phyloP scores from a whole-genome alignment of 371 early-diverging fungal species.

The Dichotomocladium elegans region DNA sequence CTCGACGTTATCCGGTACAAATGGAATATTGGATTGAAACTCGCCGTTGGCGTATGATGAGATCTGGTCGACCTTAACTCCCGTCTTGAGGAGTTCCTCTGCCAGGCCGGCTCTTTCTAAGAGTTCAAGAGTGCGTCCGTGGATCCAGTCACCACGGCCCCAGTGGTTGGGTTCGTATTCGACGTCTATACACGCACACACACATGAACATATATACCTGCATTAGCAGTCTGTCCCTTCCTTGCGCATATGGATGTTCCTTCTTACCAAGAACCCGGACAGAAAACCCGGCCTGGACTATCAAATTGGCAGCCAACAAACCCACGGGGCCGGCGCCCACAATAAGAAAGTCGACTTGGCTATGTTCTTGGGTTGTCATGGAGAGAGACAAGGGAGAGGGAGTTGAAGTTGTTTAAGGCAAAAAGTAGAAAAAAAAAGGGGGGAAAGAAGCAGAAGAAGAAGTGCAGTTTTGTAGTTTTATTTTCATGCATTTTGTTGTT shows the following conservation, averaged over 20 bases:
- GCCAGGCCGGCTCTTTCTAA: conserved; percentile 30
- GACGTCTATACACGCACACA: conserved; percentile 29
- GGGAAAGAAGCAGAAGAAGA: not conserved
- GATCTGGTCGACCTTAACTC: conserved; percentile 39
- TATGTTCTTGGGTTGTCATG: no score
- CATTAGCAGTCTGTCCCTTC: not conserved
- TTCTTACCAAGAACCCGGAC: conserved; percentile 35
- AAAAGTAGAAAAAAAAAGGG: conserved; percentile 1
- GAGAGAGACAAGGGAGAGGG: not conserved
- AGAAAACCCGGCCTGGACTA: conserved; percentile 31
- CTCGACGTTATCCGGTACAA: conserved; percentile 40
- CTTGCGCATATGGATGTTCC: not conserved
- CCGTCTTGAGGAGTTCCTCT: conserved; percentile 31
- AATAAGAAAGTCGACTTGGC: conserved; percentile 34
- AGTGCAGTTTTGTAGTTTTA: not conserved
- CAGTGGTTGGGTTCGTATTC: conserved; percentile 46
- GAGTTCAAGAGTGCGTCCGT: conserved; percentile 41
- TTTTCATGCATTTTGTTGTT: conserved; percentile 1
- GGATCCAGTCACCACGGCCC: conserved; percentile 49
- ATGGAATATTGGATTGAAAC: conserved; percentile 29
- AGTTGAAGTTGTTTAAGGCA: not conserved
- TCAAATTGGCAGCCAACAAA: conserved; percentile 34
- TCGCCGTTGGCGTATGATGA: conserved; percentile 32
- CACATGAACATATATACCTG: no score
- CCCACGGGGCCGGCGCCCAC: conserved; percentile 49